Conservation (phyloP, 208 protist genomes). For the Trypanosoma avium region DNA sequence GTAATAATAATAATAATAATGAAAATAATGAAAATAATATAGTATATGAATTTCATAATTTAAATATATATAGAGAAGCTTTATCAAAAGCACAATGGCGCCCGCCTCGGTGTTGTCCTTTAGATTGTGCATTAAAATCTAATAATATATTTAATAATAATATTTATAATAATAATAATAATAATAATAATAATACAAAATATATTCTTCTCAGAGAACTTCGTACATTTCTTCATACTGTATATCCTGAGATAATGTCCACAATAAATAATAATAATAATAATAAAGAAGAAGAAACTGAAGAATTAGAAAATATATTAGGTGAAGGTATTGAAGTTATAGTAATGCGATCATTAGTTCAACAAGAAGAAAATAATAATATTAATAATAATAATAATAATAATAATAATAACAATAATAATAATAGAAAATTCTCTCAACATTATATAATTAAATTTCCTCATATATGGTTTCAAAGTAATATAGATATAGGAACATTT, state of each 20-base stretch:
- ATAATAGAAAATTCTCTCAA: conserved; percentile 70
- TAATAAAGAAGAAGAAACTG: background rate
- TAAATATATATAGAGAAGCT: background rate
- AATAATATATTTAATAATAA: too few relatives aligned
- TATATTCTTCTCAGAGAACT: conserved; percentile 48
- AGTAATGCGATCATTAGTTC: conserved; percentile 46
- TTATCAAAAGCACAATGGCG: conserved; percentile 22
- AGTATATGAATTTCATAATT: conserved; percentile 2
- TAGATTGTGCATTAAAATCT: conserved; percentile 44
- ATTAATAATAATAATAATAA: background rate
- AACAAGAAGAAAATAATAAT: background rate
- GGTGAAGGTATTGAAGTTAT: conserved; percentile 32
- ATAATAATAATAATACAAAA: conserved; percentile 43
- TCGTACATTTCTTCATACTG: conserved; percentile 33
- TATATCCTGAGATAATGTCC: conserved; percentile 31
- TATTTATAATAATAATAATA: too few relatives aligned
- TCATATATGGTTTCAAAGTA: conserved; percentile 46
- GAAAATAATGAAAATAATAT: background rate
- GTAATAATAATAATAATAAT: background rate
- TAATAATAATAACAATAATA: background rate
- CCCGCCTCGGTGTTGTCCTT: conserved; percentile 37
- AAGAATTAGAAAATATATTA: background rate
- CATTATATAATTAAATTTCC: conserved; percentile 78
- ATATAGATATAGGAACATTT: conserved; percentile 48
- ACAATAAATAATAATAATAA: background rate